Evolutionary conservation across 2,329 filamentous ascomycete species (phyloP), one percentile per base, ranked within the genome.

Genomic region (Pseudogymnoascus sp.): DNA sequence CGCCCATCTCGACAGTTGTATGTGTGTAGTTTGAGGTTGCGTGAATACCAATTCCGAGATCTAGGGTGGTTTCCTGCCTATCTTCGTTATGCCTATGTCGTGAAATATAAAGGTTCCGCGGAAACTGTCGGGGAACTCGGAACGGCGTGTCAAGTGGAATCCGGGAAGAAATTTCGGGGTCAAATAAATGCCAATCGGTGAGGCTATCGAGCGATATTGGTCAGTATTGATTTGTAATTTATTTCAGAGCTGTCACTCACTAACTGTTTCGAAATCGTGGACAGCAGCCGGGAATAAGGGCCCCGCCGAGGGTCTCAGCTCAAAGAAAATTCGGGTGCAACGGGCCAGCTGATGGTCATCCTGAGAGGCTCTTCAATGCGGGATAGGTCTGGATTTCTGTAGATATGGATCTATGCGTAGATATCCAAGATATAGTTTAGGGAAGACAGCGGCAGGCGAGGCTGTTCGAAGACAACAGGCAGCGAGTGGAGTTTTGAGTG

Each of bases 401-500:
- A 21, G 21, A 55, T 55, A 55, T 55, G 29, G 15, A 29, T 8
- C n/a, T 6, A 17, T 21, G 48, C 29, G 29, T 33, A 55, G n/a
- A 55, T 55, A 33, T 55, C n/a, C 29, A 55, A 55, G 10, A 55
- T 17, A 1, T 9, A 12, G 48, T 33, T 33, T 33, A 55, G 48
- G 33, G 48, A n/a, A 17, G 44, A 55, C 27, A 13, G 29, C 33
- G 44, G n/a, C 9, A 17, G 44, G 6, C 27, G 44, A 31, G 44
- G 44, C 13, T 17, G 10, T 55, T 4, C 10, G 13, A 31, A 13
- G 27, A 9, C 13, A 33, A 15, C 9, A 33, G n/a, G 44, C 17
- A 17, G 29, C n/a, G 44, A 31, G 44, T 55, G 44, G 44, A 55
- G 44, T 55, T 55, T 55, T 55, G n/a, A 33, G 44, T 13, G 44